A percentile compares a stretch with the other conserved stretches of the same genome.
Evolutionary conservation across 2,329 filamentous ascomycete species (phyloP).

Genomic region (Fusarium tanahbumbuense): DNA sequence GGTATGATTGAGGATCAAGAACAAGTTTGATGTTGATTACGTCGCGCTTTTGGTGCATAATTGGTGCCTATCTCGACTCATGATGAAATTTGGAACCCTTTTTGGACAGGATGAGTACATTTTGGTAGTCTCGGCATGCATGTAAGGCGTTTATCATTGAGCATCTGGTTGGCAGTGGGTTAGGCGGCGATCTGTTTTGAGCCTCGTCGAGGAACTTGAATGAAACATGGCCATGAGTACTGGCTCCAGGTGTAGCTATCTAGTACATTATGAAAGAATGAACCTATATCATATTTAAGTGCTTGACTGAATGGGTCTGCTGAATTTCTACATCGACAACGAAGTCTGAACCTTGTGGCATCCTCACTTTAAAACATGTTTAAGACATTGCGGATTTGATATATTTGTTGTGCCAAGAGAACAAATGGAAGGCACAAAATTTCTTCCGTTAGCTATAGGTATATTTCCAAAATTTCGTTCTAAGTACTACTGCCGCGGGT

Average conservation of each 20-base stretch:
- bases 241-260: background rate
- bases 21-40: slow-evolving; percentile 23
- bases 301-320: background rate
- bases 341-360: background rate
- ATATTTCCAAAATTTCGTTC: background rate
- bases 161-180: slow-evolving; percentile 15
- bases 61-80: background rate
- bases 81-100: slow-evolving; percentile 1
- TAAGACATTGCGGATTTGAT: background rate
- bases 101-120: background rate
- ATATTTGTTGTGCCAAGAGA: background rate
- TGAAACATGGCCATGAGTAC: slow-evolving; percentile 2
- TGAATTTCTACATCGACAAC: background rate
- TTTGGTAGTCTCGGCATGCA: slow-evolving; percentile 33
- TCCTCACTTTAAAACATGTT: background rate
- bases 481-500: no score
- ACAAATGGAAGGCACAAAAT: background rate
- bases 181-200: slow-evolving; percentile 2
- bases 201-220: slow-evolving; percentile 16
- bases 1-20: slow-evolving; percentile 72
- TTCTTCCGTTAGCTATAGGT: background rate
- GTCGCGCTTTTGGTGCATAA: background rate
- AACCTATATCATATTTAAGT: slow-evolving; percentile 12
- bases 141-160: slow-evolving; percentile 41
- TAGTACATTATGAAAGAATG: slow-evolving; percentile 32